phyloP scores from a whole-genome alignment of 495 filamentous ascomycete genomes.

The Acidiella bohemica region DNA sequence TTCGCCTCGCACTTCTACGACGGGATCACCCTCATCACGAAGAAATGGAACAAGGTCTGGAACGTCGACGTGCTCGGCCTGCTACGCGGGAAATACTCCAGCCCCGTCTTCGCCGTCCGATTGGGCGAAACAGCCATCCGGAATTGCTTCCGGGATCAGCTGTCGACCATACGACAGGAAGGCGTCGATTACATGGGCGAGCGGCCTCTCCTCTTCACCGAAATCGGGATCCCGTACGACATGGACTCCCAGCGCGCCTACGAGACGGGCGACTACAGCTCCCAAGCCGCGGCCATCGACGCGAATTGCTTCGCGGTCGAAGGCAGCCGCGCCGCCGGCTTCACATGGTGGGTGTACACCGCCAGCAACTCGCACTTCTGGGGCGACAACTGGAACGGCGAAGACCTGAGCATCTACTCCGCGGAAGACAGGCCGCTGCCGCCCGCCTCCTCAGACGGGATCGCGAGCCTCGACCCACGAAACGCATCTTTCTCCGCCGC shows the following conservation, averaged over 20 bases:
- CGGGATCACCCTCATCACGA: conserved; percentile 89
- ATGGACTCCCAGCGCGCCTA: conserved; percentile 96
- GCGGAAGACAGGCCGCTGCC: conserved; percentile 59
- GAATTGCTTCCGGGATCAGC: conserved; percentile 84
- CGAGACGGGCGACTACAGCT: conserved; percentile 89
- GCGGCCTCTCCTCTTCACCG: conserved; percentile 81
- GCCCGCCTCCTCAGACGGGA: conserved; percentile 23
- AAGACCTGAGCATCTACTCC: conserved; percentile 85
- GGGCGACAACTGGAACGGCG: conserved; percentile 95
- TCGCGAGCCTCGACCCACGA: conserved; percentile 33
- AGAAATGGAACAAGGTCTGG: conserved; percentile 96
- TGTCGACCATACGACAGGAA: conserved; percentile 76
- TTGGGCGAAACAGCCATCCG: conserved; percentile 90
- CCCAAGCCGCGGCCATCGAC: conserved; percentile 88
- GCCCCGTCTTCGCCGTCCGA: conserved; percentile 80
- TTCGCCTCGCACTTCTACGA: conserved; percentile 96
- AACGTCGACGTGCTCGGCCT: conserved; percentile 93
- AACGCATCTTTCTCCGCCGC: conserved; percentile 48
- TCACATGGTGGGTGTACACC: conserved; percentile 79
- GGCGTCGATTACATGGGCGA: conserved; percentile 81
- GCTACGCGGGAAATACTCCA: conserved; percentile 73
- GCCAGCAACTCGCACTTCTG: conserved; percentile 73
- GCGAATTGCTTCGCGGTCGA: conserved; percentile 92
- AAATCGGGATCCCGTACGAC: conserved; percentile 96
- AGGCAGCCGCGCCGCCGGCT: conserved; percentile 64